A percentile compares a stretch with the other conserved stretches of the same genome.
Evolutionary conservation across 2,329 filamentous ascomycete species (phyloP).

Genomic region (Akanthomyces muscarius): DNA sequence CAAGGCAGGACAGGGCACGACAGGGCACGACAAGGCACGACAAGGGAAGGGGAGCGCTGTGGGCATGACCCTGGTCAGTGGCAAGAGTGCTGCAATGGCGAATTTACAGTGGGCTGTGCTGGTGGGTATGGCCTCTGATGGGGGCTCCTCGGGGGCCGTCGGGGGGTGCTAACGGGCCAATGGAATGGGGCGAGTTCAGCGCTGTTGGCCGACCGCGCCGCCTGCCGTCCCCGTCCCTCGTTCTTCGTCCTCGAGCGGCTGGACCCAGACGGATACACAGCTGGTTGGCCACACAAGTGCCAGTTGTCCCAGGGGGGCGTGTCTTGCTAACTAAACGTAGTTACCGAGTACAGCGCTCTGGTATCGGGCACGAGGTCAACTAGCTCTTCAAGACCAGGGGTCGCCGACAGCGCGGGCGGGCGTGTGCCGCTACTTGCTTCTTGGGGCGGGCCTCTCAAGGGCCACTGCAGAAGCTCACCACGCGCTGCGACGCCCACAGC

Average conservation of each 20-base stretch:
- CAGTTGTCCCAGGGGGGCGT: neutral
- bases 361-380: neutral
- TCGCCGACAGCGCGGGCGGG: neutral
- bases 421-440: conserved; percentile 7
- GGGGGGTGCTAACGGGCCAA: neutral
- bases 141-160: neutral
- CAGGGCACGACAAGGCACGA: neutral
- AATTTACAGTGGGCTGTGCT: conserved; percentile 1
- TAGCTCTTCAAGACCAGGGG: neutral
- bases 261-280: neutral
- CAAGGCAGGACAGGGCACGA: too few relatives aligned
- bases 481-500: conserved; percentile 3
- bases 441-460: conserved; percentile 3
- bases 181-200: neutral
- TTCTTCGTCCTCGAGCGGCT: neutral
- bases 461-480: conserved; percentile 8
- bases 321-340: neutral
- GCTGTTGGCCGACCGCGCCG: neutral
- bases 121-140: neutral
- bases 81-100: neutral
- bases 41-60: neutral
- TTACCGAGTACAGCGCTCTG: neutral
- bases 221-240: neutral
- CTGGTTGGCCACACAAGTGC: neutral
- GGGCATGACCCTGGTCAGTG: neutral